Base-by-base conservation (phyloP, 345 rosid species). In the Rhodamnia rubescens region DNA sequence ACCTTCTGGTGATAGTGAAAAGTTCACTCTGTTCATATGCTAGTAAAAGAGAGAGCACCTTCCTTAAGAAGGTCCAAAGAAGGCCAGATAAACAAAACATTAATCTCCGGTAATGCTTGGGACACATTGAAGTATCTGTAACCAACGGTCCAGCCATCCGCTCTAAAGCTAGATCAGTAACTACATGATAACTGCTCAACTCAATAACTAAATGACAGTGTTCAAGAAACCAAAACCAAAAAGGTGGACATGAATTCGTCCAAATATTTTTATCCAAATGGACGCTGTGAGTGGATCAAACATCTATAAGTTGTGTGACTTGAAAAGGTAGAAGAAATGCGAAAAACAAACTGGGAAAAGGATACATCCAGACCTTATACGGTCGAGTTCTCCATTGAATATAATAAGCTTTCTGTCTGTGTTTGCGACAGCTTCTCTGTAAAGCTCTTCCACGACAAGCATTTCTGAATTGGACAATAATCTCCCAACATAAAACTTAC, bases 361-460 rank as follows among this genome's bases (percentile, higher is more conserved):
- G 98, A 95, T 95, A 95, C 99, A 96, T 44, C 98, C 99, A 14
- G 99, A 96, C 87, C 99, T 88, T 87, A 96, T 96, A 16, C 99
- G 97, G 88, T 96, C 99, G 51, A 96, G 98, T 87, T 96, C 98
- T 49, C 98, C 97, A 20, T 96, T 96, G 92, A 96, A 96, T 88
- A 96, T 88, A 84, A 96, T 95, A 81, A 95, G 89, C 92, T 92
- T 91, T 6, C 98, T 86, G 27, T 81, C 81, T 44, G 97, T 95
- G 82, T 91, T 90, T 64, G 82, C 85, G 50, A 96, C 96, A 81
- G 98, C 95, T 91, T 94, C 99, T 83, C 91, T 92, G 93, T 92
- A 96, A 54, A 96, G 99, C 93, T 96, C 99, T 87, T 96, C 99
- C 86, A 95, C 98, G 85, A 95, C 98, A 40, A 96, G 96, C 99